phyloP scores from a whole-genome alignment of 495 filamentous ascomycete species.

The Thermothielavioides terrestris region DNA sequence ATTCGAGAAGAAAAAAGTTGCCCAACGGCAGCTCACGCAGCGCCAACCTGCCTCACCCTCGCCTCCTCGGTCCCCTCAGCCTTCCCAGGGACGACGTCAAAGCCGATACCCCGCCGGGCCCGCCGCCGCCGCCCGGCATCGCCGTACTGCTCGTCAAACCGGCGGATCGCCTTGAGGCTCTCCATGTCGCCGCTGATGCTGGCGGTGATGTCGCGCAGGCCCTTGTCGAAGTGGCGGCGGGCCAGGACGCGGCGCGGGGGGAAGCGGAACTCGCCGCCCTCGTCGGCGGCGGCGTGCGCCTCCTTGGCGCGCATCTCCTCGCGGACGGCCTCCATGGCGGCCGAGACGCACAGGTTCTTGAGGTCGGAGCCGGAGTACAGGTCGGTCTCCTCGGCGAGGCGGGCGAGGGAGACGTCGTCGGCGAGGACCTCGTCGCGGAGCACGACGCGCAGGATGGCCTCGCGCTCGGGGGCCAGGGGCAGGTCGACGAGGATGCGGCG shows the following conservation, averaged over 20 bases:
- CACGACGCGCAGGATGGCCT: slow-evolving; percentile 75
- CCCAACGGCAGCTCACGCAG: too few species aligned
- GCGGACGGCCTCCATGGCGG: slow-evolving; percentile 78
- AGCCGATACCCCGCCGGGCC: slow-evolving; percentile 56
- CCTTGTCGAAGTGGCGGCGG: slow-evolving; percentile 69
- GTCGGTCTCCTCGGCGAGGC: slow-evolving; percentile 66
- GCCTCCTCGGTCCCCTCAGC: slow-evolving; percentile 18
- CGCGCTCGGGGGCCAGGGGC: slow-evolving; percentile 66
- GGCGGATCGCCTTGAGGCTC: slow-evolving; percentile 71
- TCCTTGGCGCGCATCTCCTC: slow-evolving; percentile 54
- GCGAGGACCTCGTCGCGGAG: slow-evolving; percentile 69
- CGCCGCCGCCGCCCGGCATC: slow-evolving; percentile 69
- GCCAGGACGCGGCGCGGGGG: slow-evolving; percentile 59
- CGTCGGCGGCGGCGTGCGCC: slow-evolving; percentile 14
- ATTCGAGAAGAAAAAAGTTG: too few species aligned
- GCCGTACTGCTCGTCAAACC: slow-evolving; percentile 95
- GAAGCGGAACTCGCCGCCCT: slow-evolving; percentile 45
- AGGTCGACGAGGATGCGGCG: slow-evolving; percentile 81
- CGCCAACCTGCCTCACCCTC: slow-evolving; percentile 23
- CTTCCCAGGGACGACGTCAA: slow-evolving; percentile 39
- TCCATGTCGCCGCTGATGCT: slow-evolving; percentile 95
- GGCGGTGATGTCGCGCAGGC: slow-evolving; percentile 80
- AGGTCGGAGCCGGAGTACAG: slow-evolving; percentile 96
- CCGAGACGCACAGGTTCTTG: slow-evolving; percentile 87
- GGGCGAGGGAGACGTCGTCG: slow-evolving; percentile 55